Base-by-base conservation (phyloP, 2,329 filamentous ascomycete genomes). In the Colletotrichum cuscutae region DNA sequence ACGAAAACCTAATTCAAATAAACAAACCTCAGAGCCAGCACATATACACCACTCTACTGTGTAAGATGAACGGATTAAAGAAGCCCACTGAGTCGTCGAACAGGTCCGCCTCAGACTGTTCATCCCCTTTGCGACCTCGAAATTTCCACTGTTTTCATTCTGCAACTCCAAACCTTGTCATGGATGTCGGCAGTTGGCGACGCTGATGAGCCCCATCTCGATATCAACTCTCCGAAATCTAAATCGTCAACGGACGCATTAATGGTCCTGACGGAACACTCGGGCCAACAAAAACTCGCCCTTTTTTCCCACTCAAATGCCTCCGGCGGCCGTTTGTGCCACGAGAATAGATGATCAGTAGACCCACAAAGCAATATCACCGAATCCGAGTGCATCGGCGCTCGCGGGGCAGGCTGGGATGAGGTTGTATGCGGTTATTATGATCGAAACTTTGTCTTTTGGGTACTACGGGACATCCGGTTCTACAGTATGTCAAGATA, bases 191-290 rank as follows among this genome's bases (percentile, higher is more conserved):
- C 22, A 30, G 53, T 64, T 64, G 59, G 24, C 32, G 35, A 12
- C 3, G 13, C 7, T 35, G 22, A 64, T 60, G 30, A 72, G 65
- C 53, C 54, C 65, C 65, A n/a, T 64, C 28, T 46, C 24, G 65
- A 59, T 68, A 72, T 68, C 60, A 63, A 65, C 12, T 22, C 42
- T 46, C 58, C 59, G 22, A 71, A 69, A 59, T 68, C 46, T 69
- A 59, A 58, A 42, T 68, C 53, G 22, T 19, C 65, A 35, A 64
- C 37, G 37, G 37, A 42, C 13, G 37, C 37, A 15, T 1, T 59
- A 5, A 35, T 12, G 32, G 32, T 12, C 32, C 32, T 35, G 62
- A 58, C 68, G 68, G 58, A 49, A 42, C 52, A 62, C 64, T 58
- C 64, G 64, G 64, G 12, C 68, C 35, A 68, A 68, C n/a, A 35